A percentile compares a stretch with the other conserved stretches of the same genome.
These are phyloP conservation scores for Paecilomyces sp. DNA, from an alignment of 2,329 filamentous ascomycete species.

Conservation along the genomic window DNA sequence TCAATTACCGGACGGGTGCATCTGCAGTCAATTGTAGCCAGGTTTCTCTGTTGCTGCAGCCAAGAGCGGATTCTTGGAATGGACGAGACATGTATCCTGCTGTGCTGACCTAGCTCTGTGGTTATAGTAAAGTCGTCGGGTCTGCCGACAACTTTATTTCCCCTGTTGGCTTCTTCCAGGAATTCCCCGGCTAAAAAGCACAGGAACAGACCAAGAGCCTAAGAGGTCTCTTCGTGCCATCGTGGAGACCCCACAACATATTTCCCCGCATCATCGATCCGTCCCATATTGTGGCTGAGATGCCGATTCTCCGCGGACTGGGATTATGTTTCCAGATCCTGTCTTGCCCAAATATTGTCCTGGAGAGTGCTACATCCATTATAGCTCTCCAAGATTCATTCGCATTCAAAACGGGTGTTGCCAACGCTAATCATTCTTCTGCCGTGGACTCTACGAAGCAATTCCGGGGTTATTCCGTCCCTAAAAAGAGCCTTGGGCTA, in stretches of 20 bases:
- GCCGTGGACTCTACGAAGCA: neutral
- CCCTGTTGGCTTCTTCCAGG: neutral
- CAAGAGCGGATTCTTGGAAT: neutral
- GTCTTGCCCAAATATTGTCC: too few species aligned
- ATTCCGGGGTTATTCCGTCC: neutral
- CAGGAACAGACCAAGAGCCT: neutral
- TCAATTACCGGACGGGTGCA: neutral
- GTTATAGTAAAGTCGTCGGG: neutral
- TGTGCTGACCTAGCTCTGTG: neutral
- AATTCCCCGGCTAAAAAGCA: neutral
- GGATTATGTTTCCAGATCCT: too few species aligned
- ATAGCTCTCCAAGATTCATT: neutral
- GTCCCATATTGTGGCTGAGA: neutral
- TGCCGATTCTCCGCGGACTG: neutral
- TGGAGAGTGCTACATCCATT: neutral
- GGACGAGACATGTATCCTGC: neutral
- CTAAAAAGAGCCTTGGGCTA: neutral
- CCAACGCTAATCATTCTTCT: neutral
- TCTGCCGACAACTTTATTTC: neutral
- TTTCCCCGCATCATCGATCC: neutral
- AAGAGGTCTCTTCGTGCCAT: too few species aligned
- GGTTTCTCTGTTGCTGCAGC: neutral
- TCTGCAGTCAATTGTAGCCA: neutral
- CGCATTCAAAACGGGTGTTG: neutral
- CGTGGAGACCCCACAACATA: neutral